Base-by-base conservation (phyloP, 2,329 filamentous ascomycete genomes). In the Tetracladium maxilliforme region DNA sequence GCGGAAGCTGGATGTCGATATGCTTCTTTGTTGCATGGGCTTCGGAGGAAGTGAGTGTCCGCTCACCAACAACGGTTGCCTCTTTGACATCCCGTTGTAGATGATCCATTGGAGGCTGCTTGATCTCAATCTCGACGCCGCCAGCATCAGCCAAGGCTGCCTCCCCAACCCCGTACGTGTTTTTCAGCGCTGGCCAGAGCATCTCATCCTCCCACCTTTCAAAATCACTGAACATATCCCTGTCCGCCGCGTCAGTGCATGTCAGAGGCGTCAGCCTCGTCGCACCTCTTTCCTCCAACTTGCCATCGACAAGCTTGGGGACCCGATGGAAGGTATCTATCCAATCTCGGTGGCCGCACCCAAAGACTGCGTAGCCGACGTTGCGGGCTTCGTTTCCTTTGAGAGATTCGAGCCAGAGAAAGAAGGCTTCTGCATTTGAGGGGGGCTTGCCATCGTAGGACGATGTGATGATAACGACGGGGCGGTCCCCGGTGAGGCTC, bases 391-490 rank as follows among this genome's bases (percentile, higher is more conserved):
- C 46, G 12, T 53, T 48, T 1, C 38, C 45, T 8, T 33, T 29
- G 19, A 51, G 42, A 6, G 57, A 43, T 5, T 37, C 47, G 6
- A 72, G 44, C 65, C 66, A 72, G 15, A 57, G 47, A 19, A 62
- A 54, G 33, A 71, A 71, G 25, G 59, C 54, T 1, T 46, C 52
- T 0, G 65, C 66, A 29, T 72, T 70, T 32, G 70, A 65, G 1
- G 64, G 54, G 1, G 65, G 63, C 15, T 64, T 48, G 1, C 67
- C 68, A 37, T 73, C 67, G 31, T 70, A 71, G 3, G 57, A 62
- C 3, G 66, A 53, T 1, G 61, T 61, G 28, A 72, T 56, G 22
- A 72, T 52, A 8, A 69, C 45, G 4, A 66, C 46, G 0, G 65
- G 64, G 8, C 53, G 48, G 17, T 54, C 46, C 24, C 45, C 56